These are phyloP conservation scores for Fonsecaea monophora DNA, from an alignment of 2,329 filamentous ascomycete species.

Conservation along the genomic window DNA sequence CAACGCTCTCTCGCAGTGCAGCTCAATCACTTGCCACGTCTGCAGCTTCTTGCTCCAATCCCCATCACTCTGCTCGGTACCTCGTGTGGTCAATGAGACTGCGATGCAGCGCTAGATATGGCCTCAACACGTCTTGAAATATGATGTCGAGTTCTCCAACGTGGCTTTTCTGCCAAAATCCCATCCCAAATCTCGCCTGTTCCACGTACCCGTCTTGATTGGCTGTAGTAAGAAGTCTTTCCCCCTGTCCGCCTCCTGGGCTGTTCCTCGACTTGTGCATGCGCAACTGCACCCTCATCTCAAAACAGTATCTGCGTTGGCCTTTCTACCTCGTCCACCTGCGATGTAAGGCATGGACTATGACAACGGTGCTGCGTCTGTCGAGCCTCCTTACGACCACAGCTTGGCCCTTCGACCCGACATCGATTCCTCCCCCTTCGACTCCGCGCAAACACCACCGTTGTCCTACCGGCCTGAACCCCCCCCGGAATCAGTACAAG, in stretches of 20 bases:
- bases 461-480: constrained; percentile 15
- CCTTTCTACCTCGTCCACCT: constrained; percentile 16
- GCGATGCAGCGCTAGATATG: constrained; percentile 6
- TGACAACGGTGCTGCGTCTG: constrained; percentile 24
- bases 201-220: constrained; percentile 18
- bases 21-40: constrained; percentile 1
- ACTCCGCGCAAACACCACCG: constrained; percentile 14
- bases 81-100: neutral
- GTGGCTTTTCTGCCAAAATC: neutral
- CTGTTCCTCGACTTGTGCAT: constrained; percentile 16
- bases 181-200: constrained; percentile 27
- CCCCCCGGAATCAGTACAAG: constrained; percentile 40
- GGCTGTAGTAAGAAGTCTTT: constrained; percentile 11
- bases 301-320: constrained; percentile 1
- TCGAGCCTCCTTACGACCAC: constrained; percentile 20
- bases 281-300: constrained; percentile 16
- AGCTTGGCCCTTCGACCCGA: constrained; percentile 3
- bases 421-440: constrained; percentile 9
- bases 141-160: neutral
- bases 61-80: neutral
- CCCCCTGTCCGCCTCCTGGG: constrained; percentile 22
- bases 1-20: neutral
- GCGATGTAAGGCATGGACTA: constrained; percentile 32
- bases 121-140: neutral
- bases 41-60: neutral